Conservation (phyloP, 73 alveolate species). For the Symbiodinium pilosum region DNA sequence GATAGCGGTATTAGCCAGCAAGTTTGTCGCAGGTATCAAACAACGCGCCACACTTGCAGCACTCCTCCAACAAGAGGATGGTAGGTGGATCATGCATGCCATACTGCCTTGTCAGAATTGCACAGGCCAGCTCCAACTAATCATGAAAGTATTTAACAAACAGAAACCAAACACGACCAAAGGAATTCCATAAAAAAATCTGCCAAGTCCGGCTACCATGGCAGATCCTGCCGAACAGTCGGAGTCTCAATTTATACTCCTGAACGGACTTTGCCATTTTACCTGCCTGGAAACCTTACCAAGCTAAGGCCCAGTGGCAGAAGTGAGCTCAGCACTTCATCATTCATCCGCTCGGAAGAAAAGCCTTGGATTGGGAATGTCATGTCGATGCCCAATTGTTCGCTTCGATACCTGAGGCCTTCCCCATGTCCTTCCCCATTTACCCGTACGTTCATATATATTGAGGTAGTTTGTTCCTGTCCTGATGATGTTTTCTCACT, state of each 20-base stretch:
- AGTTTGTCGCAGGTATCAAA: not conserved
- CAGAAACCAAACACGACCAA: not conserved
- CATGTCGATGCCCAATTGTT: too few species aligned
- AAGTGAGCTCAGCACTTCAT: slow-evolving; percentile 78
- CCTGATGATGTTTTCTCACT: too few species aligned
- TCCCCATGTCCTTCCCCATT: not conserved
- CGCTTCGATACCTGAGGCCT: not conserved
- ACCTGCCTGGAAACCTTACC: too few species aligned
- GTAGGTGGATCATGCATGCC: slow-evolving; percentile 94
- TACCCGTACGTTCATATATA: too few species aligned
- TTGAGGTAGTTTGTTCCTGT: too few species aligned
- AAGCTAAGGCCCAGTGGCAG: slow-evolving; percentile 34
- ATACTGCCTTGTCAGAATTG: slow-evolving; percentile 40
- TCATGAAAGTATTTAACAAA: not conserved
- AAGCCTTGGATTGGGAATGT: slow-evolving; percentile 76
- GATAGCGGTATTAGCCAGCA: too few species aligned
- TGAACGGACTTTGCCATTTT: too few species aligned
- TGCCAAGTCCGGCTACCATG: too few species aligned
- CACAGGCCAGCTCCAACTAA: not conserved
- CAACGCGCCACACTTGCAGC: not conserved
- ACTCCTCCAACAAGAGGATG: slow-evolving; percentile 72
- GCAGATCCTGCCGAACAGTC: too few species aligned
- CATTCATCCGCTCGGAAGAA: slow-evolving; percentile 88
- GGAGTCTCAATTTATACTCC: too few species aligned
- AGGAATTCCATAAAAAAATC: too few species aligned